Evolutionary conservation across 352 stramenopile genomes (phyloP).

Genomic region (Phytophthora agathidicida): DNA sequence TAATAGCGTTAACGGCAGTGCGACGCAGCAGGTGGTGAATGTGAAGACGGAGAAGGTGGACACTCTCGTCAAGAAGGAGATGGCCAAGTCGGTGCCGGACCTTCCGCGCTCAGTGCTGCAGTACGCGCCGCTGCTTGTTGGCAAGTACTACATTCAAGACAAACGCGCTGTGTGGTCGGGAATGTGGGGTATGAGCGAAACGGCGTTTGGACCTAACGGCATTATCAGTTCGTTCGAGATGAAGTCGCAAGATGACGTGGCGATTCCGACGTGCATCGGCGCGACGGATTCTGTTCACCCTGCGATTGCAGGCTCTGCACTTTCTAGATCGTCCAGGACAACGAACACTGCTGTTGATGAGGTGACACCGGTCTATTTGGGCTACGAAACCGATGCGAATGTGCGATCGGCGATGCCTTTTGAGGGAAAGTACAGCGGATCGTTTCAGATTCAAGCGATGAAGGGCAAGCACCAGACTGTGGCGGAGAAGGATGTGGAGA

Average conservation of each 20-base stretch:
- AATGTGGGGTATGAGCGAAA: constrained; percentile 86
- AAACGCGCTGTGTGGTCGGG: constrained; percentile 81
- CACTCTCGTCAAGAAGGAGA: constrained; percentile 6
- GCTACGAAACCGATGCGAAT: constrained; percentile 64
- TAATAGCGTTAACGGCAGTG: background rate
- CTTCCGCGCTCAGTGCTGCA: constrained; percentile 67
- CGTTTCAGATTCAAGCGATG: constrained; percentile 86
- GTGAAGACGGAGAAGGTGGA: constrained; percentile 38
- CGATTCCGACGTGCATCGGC: constrained; percentile 49
- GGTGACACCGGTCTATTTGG: constrained; percentile 66
- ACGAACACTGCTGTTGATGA: constrained; percentile 45
- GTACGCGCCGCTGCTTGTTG: constrained; percentile 74
- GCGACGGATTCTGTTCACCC: constrained; percentile 51
- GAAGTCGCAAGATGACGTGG: constrained; percentile 85
- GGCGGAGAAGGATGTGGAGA: constrained; percentile 76
- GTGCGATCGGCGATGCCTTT: constrained; percentile 81
- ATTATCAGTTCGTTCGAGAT: constrained; percentile 88
- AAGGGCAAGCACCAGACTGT: constrained; percentile 88
- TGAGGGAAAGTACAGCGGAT: constrained; percentile 82
- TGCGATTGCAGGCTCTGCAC: constrained; percentile 44
- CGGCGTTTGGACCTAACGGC: constrained; percentile 73
- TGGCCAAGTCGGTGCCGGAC: constrained; percentile 25
- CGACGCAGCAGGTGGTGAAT: background rate
- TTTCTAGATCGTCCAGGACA: constrained; percentile 58
- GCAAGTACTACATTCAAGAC: constrained; percentile 88